Percentiles rank a stretch among this genome's conserved stretches.
phyloP scores from a whole-genome alignment of 177 flowering plant species.

The Vitis hybrid region DNA sequence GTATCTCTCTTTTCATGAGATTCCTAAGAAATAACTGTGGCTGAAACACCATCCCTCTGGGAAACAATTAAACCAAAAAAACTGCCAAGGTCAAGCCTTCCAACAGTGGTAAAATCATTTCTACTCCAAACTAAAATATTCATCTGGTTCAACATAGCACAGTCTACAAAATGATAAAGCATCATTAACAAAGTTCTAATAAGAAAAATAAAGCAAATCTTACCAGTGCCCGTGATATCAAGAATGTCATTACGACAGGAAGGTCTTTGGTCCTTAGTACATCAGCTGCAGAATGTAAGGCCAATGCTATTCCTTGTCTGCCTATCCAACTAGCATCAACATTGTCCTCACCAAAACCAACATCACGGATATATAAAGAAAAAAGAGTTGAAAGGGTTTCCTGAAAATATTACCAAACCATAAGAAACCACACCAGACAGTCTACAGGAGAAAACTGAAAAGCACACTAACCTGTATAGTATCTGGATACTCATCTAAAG shows the following conservation, averaged over 20 bases:
- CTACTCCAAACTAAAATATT: too few species aligned
- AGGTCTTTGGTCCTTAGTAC: slow-evolving; percentile 93
- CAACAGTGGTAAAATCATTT: too few species aligned
- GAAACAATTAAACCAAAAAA: too few species aligned
- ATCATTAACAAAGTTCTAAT: neutral
- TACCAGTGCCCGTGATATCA: slow-evolving; percentile 96
- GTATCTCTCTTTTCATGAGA: too few species aligned
- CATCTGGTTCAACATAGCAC: too few species aligned
- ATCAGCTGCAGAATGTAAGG: slow-evolving; percentile 88
- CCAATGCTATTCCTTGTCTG: slow-evolving; percentile 92
- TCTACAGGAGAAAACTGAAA: slow-evolving; percentile 2
- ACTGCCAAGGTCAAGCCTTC: too few species aligned
- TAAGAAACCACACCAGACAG: slow-evolving; percentile 13
- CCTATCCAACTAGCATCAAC: slow-evolving; percentile 87
- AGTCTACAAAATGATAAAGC: neutral
- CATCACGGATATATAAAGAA: slow-evolving; percentile 83
- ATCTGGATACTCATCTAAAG: slow-evolving; percentile 92
- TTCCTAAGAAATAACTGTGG: too few species aligned
- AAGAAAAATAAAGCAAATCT: slow-evolving; percentile 8
- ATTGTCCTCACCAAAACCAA: slow-evolving; percentile 48
- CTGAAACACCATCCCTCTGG: too few species aligned
- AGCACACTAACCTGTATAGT: slow-evolving; percentile 66
- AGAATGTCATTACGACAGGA: slow-evolving; percentile 96
- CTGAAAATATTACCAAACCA: slow-evolving; percentile 39
- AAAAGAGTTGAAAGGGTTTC: slow-evolving; percentile 85